Conservation (phyloP, 768 basidiomycete genomes). For the Amanita jacksonii region DNA sequence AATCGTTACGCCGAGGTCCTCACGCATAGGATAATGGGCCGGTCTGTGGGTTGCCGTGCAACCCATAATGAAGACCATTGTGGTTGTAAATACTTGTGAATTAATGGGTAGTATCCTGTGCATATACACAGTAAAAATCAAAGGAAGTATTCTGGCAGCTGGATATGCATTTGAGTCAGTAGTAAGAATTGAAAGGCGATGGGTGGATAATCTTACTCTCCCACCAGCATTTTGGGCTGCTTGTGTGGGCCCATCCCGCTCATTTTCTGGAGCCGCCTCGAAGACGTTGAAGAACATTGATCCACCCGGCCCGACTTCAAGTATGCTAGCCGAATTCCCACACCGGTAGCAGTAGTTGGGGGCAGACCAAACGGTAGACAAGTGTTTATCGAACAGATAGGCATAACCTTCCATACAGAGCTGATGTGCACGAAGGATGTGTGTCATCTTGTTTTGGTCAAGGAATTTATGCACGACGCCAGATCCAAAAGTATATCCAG, state of each 20-base stretch:
- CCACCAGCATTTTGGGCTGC: conserved; percentile 59
- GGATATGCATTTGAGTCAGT: conserved; percentile 9
- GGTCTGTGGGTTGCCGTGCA: no score
- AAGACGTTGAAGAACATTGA: conserved; percentile 95
- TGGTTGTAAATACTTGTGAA: neutral
- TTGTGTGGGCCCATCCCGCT: conserved; percentile 80
- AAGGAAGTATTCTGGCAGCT: conserved; percentile 81
- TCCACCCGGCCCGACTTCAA: conserved; percentile 89
- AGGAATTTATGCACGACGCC: conserved; percentile 98
- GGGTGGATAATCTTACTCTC: conserved; percentile 47
- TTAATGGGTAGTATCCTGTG: neutral
- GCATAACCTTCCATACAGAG: conserved; percentile 99
- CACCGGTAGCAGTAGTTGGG: conserved; percentile 99
- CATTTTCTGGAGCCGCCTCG: conserved; percentile 97
- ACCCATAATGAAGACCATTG: neutral
- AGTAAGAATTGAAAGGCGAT: conserved; percentile 7
- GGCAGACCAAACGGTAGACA: conserved; percentile 97
- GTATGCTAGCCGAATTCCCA: conserved; percentile 92
- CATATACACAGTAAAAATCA: conserved; percentile 17
- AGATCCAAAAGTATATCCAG: conserved; percentile 97
- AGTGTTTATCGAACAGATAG: conserved; percentile 92
- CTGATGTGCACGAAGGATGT: conserved; percentile 96
- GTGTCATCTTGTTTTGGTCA: conserved; percentile 91
- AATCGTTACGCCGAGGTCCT: no score
- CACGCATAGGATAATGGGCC: no score